A percentile compares a stretch with the other conserved stretches of the same genome.
Conservation (phyloP, 768 basidiomycete species). For the Trametes villosa region DNA sequence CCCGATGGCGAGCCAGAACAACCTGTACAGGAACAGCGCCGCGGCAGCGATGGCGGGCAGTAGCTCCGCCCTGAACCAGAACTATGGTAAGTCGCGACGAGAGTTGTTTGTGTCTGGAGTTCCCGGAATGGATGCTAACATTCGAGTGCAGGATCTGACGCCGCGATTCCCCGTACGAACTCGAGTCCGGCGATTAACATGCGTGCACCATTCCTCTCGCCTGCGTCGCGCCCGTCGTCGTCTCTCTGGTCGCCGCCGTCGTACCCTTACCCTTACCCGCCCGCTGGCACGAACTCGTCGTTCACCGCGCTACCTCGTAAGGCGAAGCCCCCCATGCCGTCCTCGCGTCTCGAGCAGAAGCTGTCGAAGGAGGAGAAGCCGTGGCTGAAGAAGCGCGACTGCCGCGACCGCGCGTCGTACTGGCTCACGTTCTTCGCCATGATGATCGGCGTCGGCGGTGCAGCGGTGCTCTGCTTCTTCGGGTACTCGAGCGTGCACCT, state of each 20-base stretch:
- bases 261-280: slow-evolving; percentile 37
- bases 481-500: slow-evolving; percentile 47
- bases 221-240: slow-evolving; percentile 66
- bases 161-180: slow-evolving; percentile 43
- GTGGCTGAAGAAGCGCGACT: slow-evolving; percentile 49
- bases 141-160: slow-evolving; percentile 6
- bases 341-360: slow-evolving; percentile 47
- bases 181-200: slow-evolving; percentile 52
- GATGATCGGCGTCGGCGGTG: slow-evolving; percentile 45
- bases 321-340: slow-evolving; percentile 41
- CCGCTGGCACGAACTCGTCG: slow-evolving; percentile 11
- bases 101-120: neutral
- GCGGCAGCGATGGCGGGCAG: slow-evolving; percentile 44
- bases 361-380: slow-evolving; percentile 55
- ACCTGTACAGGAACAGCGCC: slow-evolving; percentile 50
- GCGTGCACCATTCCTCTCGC: slow-evolving; percentile 71
- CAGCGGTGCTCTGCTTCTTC: slow-evolving; percentile 50
- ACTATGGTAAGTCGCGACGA: slow-evolving; percentile 16
- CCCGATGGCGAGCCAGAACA: slow-evolving; percentile 27
- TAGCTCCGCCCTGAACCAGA: slow-evolving; percentile 21
- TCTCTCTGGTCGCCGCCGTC: slow-evolving; percentile 66
- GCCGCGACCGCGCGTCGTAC: slow-evolving; percentile 47
- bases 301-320: slow-evolving; percentile 25
- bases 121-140: slow-evolving; percentile 6
- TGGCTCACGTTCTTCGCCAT: slow-evolving; percentile 52